These are phyloP conservation scores for Amanita phalloides DNA, from an alignment of 768 basidiomycete genomes.

Conservation along the genomic window DNA sequence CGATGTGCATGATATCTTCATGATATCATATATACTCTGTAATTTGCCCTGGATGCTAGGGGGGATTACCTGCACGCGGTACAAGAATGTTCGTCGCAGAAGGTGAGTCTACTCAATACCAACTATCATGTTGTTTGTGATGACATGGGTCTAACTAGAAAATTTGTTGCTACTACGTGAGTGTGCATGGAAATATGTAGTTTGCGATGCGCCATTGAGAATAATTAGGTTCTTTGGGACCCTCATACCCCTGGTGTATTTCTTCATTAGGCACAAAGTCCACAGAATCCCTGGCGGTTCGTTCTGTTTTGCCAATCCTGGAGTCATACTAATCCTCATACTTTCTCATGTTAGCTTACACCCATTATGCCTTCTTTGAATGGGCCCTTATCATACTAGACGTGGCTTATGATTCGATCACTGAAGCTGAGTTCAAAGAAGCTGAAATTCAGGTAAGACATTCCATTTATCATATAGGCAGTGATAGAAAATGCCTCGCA, in stretches of 20 bases:
- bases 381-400: slow-evolving; percentile 76
- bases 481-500: slow-evolving; percentile 1
- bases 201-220: slow-evolving; percentile 3
- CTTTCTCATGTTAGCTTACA: slow-evolving; percentile 51
- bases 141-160: slow-evolving; percentile 7
- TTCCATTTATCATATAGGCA: neutral
- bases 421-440: slow-evolving; percentile 46
- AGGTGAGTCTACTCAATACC: slow-evolving; percentile 27
- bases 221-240: slow-evolving; percentile 54
- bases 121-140: neutral
- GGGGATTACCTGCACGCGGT: slow-evolving; percentile 45
- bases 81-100: slow-evolving; percentile 31
- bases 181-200: slow-evolving; percentile 8
- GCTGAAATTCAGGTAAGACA: slow-evolving; percentile 40
- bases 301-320: slow-evolving; percentile 9
- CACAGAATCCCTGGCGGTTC: slow-evolving; percentile 68
- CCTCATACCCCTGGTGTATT: slow-evolving; percentile 69
- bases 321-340: neutral
- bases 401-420: slow-evolving; percentile 60
- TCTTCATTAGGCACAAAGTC: slow-evolving; percentile 81
- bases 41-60: slow-evolving; percentile 89
- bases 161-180: slow-evolving; percentile 40
- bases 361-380: slow-evolving; percentile 77
- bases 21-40: slow-evolving; percentile 78
- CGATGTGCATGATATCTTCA: slow-evolving; percentile 75